phyloP scores from a whole-genome alignment of 2,329 filamentous ascomycete genomes.

The Penicillium italicum region DNA sequence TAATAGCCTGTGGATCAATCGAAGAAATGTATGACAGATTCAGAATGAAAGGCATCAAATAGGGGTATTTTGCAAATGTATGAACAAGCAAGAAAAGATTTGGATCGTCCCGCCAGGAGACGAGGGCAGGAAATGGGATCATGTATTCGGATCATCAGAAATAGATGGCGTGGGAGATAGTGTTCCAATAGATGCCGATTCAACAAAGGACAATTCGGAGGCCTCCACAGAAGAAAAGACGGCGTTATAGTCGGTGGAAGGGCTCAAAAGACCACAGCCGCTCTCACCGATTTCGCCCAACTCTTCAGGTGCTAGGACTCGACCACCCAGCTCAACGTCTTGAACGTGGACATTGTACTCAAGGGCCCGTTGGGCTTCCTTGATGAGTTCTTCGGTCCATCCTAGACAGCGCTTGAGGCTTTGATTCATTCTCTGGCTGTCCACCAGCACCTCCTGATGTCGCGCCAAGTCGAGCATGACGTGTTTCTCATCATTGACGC shows the following conservation, averaged over 20 bases:
- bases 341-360: conserved; percentile 74
- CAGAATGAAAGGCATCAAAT: conserved; percentile 14
- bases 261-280: conserved; percentile 34
- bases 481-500: conserved; percentile 74
- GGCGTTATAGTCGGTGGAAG: conserved; percentile 19
- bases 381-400: conserved; percentile 87
- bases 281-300: conserved; percentile 37
- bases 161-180: background rate
- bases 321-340: conserved; percentile 76
- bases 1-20: conserved; percentile 6
- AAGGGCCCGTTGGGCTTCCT: conserved; percentile 80
- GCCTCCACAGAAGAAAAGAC: conserved; percentile 7
- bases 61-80: conserved; percentile 21
- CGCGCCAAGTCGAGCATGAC: conserved; percentile 81
- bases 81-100: conserved; percentile 10
- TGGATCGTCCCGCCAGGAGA: conserved; percentile 23
- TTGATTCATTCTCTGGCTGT: conserved; percentile 93
- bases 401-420: conserved; percentile 84
- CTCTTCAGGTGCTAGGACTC: conserved; percentile 71
- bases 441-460: conserved; percentile 81
- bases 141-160: background rate
- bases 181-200: conserved; percentile 3
- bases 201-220: conserved; percentile 1
- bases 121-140: conserved; percentile 15
- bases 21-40: conserved; percentile 2